These are phyloP conservation scores for Ochromonadaceae sp. DNA, from an alignment of 352 stramenopile genomes.

Conservation along the genomic window DNA sequence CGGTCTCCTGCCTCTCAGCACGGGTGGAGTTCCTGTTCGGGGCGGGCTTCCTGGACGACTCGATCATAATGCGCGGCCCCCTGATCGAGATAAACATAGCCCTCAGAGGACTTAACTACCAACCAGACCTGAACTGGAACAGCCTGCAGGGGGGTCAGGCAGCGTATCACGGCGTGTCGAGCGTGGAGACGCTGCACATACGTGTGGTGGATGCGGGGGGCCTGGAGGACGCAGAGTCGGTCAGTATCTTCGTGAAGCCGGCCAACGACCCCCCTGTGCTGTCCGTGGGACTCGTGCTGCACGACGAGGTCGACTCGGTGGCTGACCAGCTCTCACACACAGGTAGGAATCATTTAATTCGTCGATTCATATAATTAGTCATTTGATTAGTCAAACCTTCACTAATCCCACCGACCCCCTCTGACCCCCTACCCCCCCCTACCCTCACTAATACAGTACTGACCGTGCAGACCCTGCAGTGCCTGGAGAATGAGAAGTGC, in stretches of 20 bases:
- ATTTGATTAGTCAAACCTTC: too few relatives aligned
- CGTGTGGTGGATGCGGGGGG: background rate
- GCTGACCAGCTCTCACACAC: background rate
- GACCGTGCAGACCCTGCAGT: background rate
- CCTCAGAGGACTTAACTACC: background rate
- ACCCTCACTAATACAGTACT: too few relatives aligned
- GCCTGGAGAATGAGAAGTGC: background rate
- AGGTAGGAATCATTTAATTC: background rate
- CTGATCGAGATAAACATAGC: background rate
- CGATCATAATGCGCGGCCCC: background rate
- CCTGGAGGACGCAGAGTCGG: background rate
- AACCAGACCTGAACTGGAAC: slow-evolving; percentile 9
- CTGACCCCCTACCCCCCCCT: too few relatives aligned
- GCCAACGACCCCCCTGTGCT: slow-evolving; percentile 4
- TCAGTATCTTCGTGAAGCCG: background rate
- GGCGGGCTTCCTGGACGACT: background rate
- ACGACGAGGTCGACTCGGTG: background rate
- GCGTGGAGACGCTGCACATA: background rate
- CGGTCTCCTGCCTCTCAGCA: too few relatives aligned
- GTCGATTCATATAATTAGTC: too few relatives aligned
- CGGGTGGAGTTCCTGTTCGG: background rate
- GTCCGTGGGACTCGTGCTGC: background rate
- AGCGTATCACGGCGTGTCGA: background rate
- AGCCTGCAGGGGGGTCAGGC: background rate
- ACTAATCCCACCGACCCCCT: too few relatives aligned